A percentile compares a stretch with the other conserved stretches of the same genome.
These are phyloP conservation scores for Prinsepia uniflora DNA, from an alignment of 306 rosid genomes.

Conservation along the genomic window DNA sequence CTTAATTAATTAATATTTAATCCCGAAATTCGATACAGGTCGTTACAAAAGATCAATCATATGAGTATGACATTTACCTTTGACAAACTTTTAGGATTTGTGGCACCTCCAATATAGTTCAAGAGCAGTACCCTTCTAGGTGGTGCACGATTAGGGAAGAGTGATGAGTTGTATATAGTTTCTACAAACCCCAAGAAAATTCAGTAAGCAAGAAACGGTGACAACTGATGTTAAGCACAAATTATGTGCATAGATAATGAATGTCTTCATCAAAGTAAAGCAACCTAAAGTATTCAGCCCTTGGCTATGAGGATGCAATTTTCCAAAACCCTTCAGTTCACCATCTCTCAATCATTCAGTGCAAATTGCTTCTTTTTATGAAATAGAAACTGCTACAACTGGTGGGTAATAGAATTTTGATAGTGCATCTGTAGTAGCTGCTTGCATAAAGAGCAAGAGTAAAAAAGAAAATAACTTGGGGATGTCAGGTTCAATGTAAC, in stretches of 20 bases:
- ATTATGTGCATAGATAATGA: not conserved
- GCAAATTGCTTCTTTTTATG: constrained; percentile 91
- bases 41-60: constrained; percentile 28
- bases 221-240: constrained; percentile 9
- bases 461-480: constrained; percentile 19
- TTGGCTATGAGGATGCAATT: constrained; percentile 94
- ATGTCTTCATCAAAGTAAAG: constrained; percentile 2
- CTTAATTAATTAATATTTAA: no score
- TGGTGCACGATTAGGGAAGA: constrained; percentile 92
- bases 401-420: constrained; percentile 90
- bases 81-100: constrained; percentile 72
- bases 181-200: constrained; percentile 47
- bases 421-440: constrained; percentile 79
- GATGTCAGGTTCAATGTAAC: constrained; percentile 10
- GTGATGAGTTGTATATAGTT: constrained; percentile 95
- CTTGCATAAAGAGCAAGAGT: constrained; percentile 43
- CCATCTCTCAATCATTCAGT: constrained; percentile 77
- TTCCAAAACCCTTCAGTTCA: constrained; percentile 89
- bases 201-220: constrained; percentile 23
- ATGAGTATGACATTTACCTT: constrained; percentile 45
- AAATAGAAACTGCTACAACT: constrained; percentile 84
- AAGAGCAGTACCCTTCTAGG: constrained; percentile 83
- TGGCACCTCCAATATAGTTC: constrained; percentile 98
- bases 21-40: no score
- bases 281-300: constrained; percentile 94